Evolutionary conservation across 805 yeast genomes (phyloP), one percentile per base, ranked within the genome.

Genomic region (Candida insectorum): DNA sequence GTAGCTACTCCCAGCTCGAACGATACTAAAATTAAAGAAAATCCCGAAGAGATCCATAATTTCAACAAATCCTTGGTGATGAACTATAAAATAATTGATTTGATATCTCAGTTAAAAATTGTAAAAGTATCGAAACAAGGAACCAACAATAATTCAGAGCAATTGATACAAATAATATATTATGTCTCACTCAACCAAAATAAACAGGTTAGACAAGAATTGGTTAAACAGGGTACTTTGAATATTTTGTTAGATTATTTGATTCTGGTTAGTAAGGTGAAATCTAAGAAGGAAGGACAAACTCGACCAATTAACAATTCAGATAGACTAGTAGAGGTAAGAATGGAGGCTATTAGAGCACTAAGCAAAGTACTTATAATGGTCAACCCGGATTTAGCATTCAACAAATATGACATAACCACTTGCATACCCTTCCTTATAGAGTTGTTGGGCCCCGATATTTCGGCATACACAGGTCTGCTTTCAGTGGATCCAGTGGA

Each of bases 371-470:
- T 76, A 7, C 48, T 73, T 21, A 62, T 73, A 6, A 58, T 67
- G 20, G 65, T 60, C 23, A 56, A 74, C 34, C 78, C 79, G 0
- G 34, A 45, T 0, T 26, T 65, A 5, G 59, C 69, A 0, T 71
- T 73, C 46, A 52, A 57, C 4, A 61, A 65, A 31, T 58, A 53
- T 31, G 28, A 28, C 21, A 21, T 38, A 6, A 70, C 67, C 22
- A 62, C 74, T 0, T 53, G 70, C 16, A 47, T 74, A 7, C 75
- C 77, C 0, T 75, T 74, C 39, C 51, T 77, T 26, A 62, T 73
- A 19, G 75, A 73, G 31, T 48, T 71, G 6, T 38, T 74, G 16
- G 70, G 71, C 2, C 69, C 56, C 1, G 54, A 53, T 29, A 43
- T 52, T 5, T 32, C 54, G 9, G 35, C 47, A 12, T 54, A 56